Base-by-base conservation (phyloP, 2,329 filamentous ascomycete genomes). In the Colletotrichum tanaceti region DNA sequence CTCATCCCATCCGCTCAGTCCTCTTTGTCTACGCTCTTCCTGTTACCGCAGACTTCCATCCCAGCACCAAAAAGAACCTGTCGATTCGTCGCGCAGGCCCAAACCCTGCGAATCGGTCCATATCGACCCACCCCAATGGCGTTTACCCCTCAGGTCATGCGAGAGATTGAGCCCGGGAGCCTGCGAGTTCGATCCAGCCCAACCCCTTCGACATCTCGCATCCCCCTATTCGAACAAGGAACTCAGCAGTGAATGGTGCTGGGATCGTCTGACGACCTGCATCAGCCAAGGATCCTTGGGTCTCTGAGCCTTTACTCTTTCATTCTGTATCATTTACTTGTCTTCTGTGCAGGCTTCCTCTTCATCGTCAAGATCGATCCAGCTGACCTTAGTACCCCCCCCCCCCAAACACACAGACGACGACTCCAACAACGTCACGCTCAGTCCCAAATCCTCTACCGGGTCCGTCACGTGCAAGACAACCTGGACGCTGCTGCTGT, bases 401-500 rank as follows among this genome's bases (percentile, higher is more conserved):
- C 9, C 28, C 32, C 28, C 28, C 28, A 6, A 6, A 35, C 62
- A 61, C 43, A 46, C 74, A 96, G 93, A 97, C 75, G 95, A 98
- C 79, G 94, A 98, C 75, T 92, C 89, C 59, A 97, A 97, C 76
- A 84, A 87, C 63, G 79, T 98, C 50, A 50, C 61, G 22, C 52
- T 71, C 35, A 58, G 53, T 32, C 76, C 35, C 73, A 75, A 32
- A 78, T 76, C 35, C 75, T 77, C 39, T 83, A 2, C 80, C 84
- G 38, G 75, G 72, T 13, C 47, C 16, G 47, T 60, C 28, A 55
- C 70, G 13, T 90, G 86, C 22, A 90, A 86, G 74, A 98, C 95
- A 5, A 98, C 94, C 0, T 98, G 94, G 94, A 98, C 95, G 0
- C 83, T 97, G 5, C 85, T 98, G 0, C 86, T 98, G 43, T 98